Evolutionary conservation across 83 land plant species (phyloP), one percentile per base, ranked within the genome.

Genomic region (Thuja plicata): DNA sequence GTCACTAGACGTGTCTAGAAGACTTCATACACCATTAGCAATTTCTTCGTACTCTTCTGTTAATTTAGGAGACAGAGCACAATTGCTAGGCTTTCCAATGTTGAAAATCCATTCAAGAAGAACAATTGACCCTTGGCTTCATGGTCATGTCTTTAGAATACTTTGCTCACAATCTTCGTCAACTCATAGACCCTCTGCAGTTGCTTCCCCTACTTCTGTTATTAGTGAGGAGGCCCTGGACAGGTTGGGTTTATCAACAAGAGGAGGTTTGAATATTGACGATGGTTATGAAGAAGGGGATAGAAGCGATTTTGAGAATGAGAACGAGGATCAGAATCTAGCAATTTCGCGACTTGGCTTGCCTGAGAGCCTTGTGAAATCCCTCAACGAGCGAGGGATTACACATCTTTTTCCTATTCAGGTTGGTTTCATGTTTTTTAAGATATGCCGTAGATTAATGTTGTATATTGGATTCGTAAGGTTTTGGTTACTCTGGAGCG

Each of bases 361-460:
- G 87, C 94, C 97, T 8, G 52, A 48, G 52, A 87, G 86, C 52
- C 92, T 97, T 6, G 96, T 95, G 34, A 90, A 94, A 15, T 30
- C 94, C 17, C 96, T 97, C 30, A 88, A 91, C 52, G 93, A 92
- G 46, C 93, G 99, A 2, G 99, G 96, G 43, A 97, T 97, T 86
- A 93, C 95, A 27, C 92, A 92, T n/a, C 95, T 97, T 34, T 97
- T 97, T 83, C 99, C 99, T 37, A 96, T 97, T 90, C 99, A 97
- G 93, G 96, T 93, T 21, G 21, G 9, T 83, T 77, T 83, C 17
- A 10, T 11, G 3, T 27, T 27, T 43, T 32, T 34, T 34, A 13
- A 35, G 35, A 76, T 38, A 32, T 76, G 15, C 34, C 10, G 30
- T 27, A 66, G n/a, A 66, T 24, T 66, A 66, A 27, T 7, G 32